phyloP scores from a whole-genome alignment of 2,329 filamentous ascomycete species.

The Ascocoryne sarcoides region DNA sequence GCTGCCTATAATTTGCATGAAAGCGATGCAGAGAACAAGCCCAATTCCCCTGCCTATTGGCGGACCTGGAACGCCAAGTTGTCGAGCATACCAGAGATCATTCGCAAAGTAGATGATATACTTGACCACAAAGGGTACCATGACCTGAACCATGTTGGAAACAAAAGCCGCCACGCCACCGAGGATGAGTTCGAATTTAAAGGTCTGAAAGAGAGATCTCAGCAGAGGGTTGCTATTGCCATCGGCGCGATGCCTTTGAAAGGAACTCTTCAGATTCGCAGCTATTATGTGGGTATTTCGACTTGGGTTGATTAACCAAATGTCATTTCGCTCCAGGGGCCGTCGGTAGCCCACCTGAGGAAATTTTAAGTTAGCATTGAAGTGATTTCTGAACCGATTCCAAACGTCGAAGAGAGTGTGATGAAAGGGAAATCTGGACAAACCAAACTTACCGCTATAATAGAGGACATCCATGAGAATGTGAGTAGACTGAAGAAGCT shows the following conservation, averaged over 20 bases:
- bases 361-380: too few species aligned
- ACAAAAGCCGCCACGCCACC: constrained; percentile 59
- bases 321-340: not conserved
- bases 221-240: constrained; percentile 54
- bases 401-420: too few species aligned
- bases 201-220: constrained; percentile 75
- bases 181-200: constrained; percentile 71
- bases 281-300: not conserved
- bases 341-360: not conserved
- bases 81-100: constrained; percentile 64
- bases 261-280: not conserved
- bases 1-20: constrained; percentile 81
- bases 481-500: constrained; percentile 1
- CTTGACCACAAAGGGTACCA: constrained; percentile 76
- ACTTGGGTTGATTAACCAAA: constrained; percentile 1
- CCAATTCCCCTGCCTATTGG: constrained; percentile 69
- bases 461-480: constrained; percentile 2
- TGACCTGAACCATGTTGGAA: constrained; percentile 66
- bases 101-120: constrained; percentile 81
- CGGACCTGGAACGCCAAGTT: constrained; percentile 45
- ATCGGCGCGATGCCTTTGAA: not conserved
- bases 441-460: not conserved
- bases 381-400: too few species aligned
- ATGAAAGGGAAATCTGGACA: too few species aligned
- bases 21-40: constrained; percentile 72